Percentiles rank a stretch among this genome's conserved stretches.
Evolutionary conservation across 495 filamentous ascomycete genomes (phyloP).

Genomic region (Neurospora pannonica): DNA sequence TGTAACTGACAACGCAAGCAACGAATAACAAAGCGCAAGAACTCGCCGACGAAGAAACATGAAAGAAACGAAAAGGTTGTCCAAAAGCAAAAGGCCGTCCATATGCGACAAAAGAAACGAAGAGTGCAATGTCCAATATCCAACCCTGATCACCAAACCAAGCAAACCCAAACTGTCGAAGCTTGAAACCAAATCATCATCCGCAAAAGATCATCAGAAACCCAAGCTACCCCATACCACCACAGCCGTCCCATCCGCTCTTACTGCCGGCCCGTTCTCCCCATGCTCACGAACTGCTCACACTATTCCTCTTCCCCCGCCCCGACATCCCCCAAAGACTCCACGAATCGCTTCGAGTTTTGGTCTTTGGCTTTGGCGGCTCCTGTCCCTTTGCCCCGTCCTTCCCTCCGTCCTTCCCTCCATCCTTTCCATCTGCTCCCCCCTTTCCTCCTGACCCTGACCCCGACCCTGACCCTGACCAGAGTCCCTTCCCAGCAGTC

Average conservation of each 20-base stretch:
- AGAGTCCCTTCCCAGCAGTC: background rate
- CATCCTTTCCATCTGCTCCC: background rate
- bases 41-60: background rate
- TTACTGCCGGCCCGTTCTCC: too few species aligned
- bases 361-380: background rate
- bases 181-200: too few species aligned
- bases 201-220: too few species aligned
- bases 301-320: background rate
- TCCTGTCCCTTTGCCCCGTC: background rate
- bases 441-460: background rate
- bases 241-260: too few species aligned
- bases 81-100: background rate
- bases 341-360: background rate
- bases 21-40: background rate
- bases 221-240: too few species aligned
- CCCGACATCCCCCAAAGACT: background rate
- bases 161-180: too few species aligned
- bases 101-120: background rate
- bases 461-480: background rate
- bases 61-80: background rate
- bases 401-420: background rate
- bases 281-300: too few species aligned
- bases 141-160: too few species aligned
- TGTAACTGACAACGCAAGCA: background rate
- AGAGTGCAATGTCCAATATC: background rate